Base-by-base conservation (phyloP, 164 flowering plant genomes). In the Magnolia kwangsiensis region DNA sequence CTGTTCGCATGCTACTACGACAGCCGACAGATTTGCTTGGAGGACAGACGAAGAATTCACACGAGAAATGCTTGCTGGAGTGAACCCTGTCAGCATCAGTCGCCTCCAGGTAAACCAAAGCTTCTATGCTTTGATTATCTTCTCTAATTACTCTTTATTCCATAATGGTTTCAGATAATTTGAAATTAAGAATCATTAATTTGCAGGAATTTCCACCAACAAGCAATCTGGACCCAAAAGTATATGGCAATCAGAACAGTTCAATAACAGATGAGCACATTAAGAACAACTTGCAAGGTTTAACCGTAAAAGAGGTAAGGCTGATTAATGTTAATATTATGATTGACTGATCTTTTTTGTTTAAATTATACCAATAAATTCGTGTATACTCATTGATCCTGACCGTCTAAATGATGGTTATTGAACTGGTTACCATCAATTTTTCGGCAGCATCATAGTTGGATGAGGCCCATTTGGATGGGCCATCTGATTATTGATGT, bases 61-160 rank as follows among this genome's bases (percentile, higher is more conserved):
- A 8, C 78, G 97, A 59, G 97, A 95, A 85, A 95, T 90, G 98
- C 90, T 95, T 1, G 98, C 99, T 16, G 99, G 99, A 80, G 82
- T 93, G 72, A 93, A 92, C 79, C 99, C 99, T 50, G 90, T 93
- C 50, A 51, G 78, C 72, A 91, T 95, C 77, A 76, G 91, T 3
- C 84, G 87, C 50, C 92, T 95, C 63, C 74, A 83, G 76, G 98
- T 95, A 85, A 82, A 23, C 11, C 64, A 19, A 14, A 72, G 64
- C 8, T 72, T 67, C n/a, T 7, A 55, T 7, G 8, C 3, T 23
- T 65, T 3, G 68, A 72, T 51, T 11, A 31, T 20, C 4, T 23
- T 21, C 7, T n/a, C 13, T 68, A 68, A 29, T 29, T 68, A 27
- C 31, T 27, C n/a, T 19, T 29, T 11, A 27, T 14, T 29, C 9